Conservation (phyloP, 2,329 filamentous ascomycete species). For the Fusarium sp. region DNA sequence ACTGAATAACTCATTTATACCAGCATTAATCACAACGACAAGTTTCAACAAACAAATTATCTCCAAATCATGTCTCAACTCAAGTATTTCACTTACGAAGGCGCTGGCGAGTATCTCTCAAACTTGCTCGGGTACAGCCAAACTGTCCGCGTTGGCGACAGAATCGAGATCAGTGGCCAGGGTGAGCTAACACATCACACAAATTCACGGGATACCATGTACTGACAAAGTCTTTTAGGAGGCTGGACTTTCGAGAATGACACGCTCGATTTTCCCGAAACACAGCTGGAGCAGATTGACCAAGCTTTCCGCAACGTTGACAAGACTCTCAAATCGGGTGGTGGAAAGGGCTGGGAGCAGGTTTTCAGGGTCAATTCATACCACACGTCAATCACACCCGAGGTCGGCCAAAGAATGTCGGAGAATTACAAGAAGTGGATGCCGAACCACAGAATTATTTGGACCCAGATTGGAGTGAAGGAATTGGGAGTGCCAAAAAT, state of each 20-base stretch:
- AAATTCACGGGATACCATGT: fast-evolving
- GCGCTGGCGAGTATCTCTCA: slow-evolving; percentile 48
- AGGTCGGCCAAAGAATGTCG: slow-evolving; percentile 55
- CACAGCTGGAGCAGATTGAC: slow-evolving; percentile 59
- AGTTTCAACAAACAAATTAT: fast-evolving
- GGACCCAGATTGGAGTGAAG: slow-evolving; percentile 64
- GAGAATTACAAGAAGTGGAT: slow-evolving; percentile 62
- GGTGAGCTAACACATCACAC: slow-evolving; percentile 49
- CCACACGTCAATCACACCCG: slow-evolving; percentile 56
- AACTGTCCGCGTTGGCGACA: slow-evolving; percentile 61
- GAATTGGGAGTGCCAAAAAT: slow-evolving; percentile 62
- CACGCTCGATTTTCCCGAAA: slow-evolving; percentile 50
- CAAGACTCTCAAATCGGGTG: slow-evolving; percentile 59
- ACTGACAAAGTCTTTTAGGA: slow-evolving; percentile 35
- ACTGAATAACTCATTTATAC: not conserved
- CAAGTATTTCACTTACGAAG: slow-evolving; percentile 49
- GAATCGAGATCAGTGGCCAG: slow-evolving; percentile 62
- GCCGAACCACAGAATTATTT: slow-evolving; percentile 63
- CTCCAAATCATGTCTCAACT: slow-evolving; percentile 47
- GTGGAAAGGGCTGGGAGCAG: slow-evolving; percentile 66
- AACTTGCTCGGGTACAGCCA: slow-evolving; percentile 58
- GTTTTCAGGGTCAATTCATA: slow-evolving; percentile 63
- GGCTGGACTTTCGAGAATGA: slow-evolving; percentile 46
- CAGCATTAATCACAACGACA: fast-evolving
- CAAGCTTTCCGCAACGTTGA: slow-evolving; percentile 69